A percentile compares a stretch with the other conserved stretches of the same genome.
phyloP scores from a whole-genome alignment of 2,329 filamentous ascomycete species.

The Aspergillus floridensis region DNA sequence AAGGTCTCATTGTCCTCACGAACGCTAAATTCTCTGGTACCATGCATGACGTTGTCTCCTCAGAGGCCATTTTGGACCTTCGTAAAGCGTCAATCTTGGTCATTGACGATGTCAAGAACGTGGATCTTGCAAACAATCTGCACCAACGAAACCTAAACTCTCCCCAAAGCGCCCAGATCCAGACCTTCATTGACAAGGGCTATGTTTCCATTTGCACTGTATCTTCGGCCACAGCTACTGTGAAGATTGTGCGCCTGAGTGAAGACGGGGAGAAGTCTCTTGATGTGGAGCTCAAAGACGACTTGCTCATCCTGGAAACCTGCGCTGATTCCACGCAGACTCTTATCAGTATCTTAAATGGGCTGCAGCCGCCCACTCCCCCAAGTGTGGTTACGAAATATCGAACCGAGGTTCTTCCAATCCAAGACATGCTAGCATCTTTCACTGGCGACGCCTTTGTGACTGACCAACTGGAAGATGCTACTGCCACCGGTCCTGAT shows the following conservation, averaged over 20 bases:
- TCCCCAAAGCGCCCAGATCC: constrained; percentile 45
- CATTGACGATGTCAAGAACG: constrained; percentile 67
- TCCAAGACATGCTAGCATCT: constrained; percentile 84
- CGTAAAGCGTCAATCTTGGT: constrained; percentile 80
- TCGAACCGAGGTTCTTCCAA: constrained; percentile 77
- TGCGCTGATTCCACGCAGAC: constrained; percentile 98
- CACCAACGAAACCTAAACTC: constrained; percentile 25
- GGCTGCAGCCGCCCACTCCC: constrained; percentile 76
- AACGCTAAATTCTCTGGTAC: constrained; percentile 70
- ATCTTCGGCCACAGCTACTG: constrained; percentile 69
- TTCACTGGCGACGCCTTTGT: constrained; percentile 82
- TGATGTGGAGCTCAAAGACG: constrained; percentile 78
- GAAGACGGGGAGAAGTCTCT: constrained; percentile 63
- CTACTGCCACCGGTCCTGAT: constrained; percentile 47
- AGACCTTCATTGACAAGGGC: constrained; percentile 59
- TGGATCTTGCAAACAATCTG: constrained; percentile 39
- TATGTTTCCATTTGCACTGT: constrained; percentile 86
- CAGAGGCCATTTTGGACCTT: constrained; percentile 65
- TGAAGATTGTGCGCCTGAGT: constrained; percentile 59
- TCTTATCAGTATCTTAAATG: constrained; percentile 73
- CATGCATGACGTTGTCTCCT: constrained; percentile 63
- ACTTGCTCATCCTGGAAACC: constrained; percentile 85
- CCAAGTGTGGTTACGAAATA: constrained; percentile 83
- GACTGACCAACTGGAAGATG: constrained; percentile 28
- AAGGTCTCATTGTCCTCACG: constrained; percentile 73